Base-by-base conservation (phyloP, 2,329 filamentous ascomycete species). In the Didymella pinodella region DNA sequence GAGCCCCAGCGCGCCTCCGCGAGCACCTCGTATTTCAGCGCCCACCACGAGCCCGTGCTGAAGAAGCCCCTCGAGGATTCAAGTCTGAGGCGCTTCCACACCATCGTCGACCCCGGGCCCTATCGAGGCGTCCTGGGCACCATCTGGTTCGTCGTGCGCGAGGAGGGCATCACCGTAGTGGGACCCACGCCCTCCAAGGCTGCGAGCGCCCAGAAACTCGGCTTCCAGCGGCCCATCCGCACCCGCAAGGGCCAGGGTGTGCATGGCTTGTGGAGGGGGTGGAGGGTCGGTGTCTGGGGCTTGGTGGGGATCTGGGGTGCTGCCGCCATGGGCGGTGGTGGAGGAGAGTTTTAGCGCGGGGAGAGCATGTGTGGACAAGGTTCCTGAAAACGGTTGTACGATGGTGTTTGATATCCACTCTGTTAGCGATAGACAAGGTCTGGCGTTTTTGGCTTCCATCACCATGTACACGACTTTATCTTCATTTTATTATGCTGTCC, bases 51-150 rank as follows among this genome's bases (percentile, higher is more conserved):
- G 18, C 56, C 55, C 28, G 55, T 49, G 1, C 46, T 58, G 4
- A 58, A 53, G 45, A 58, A 54, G n/a, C 65, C 64, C 0, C 49
- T 64, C 1, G 68, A 74, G 14, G 70, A 68, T 25, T 62, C 69
- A 2, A 63, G 67, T 7, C 65, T 76, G 14, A 65, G 65, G 64
- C 77, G 77, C 51, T 67, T 81, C 78, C 88, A 92, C 54, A 93
- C 92, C 0, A 88, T 97, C 54, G 88, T 98, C 0, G 88, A 90
- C 2, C 83, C 91, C 0, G 93, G 93, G 2, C 86, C 86, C 4
- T 99, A 97, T 75, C 83, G 86, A 32, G 95, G 95, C n/a, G 84
- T 97, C 1, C 76, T 95, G n/a, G 91, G 92, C 3, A 97, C 94
- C 2, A 93, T 97, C 85, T 94, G 92, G 83, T 86, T 86, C 60